Base-by-base conservation (phyloP, 2,329 filamentous ascomycete species). In the Eutypa lata region DNA sequence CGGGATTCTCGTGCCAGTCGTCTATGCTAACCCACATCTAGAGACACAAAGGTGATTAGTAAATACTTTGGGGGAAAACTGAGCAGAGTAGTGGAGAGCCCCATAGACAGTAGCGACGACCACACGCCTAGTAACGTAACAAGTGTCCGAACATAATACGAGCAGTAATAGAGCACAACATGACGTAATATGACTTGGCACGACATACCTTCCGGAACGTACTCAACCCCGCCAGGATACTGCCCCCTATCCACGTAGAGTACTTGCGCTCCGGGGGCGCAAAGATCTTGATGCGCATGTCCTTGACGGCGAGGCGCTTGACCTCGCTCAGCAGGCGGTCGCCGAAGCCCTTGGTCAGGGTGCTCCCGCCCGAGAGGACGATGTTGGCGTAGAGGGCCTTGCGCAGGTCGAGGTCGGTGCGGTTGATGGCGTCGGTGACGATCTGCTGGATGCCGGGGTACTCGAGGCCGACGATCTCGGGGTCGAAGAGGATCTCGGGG, bases 21-120 rank as follows among this genome's bases (percentile, higher is more conserved):
- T 97, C 94, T 69, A 96, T 93, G 74, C 91, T 96, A 67, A 99
- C 94, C 91, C 94, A 97, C 94, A 99, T 99, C 93, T 96, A 70
- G 7, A 1, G 19, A 13, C 21, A 64, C 37, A 42, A 18, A 48
- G 57, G 63, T 56, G 10, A 54, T 55, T n/a, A 61, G 52, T 50
- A 54, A 33, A 45, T 40, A 49, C n/a, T n/a, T n/a, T n/a, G n/a
- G n/a, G n/a, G n/a, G n/a, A n/a, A n/a, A n/a, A n/a, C n/a, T n/a
- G n/a, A n/a, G n/a, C n/a, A n/a, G n/a, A n/a, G n/a, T n/a, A n/a
- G n/a, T n/a, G n/a, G n/a, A n/a, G n/a, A n/a, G n/a, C n/a, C n/a
- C n/a, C n/a, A n/a, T n/a, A n/a, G n/a, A n/a, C n/a, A n/a, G n/a
- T n/a, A n/a, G n/a, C n/a, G n/a, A n/a, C n/a, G n/a, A n/a, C n/a